Evolutionary conservation across 345 rosid genomes (phyloP).

Genomic region (Gossypium rotundifolium): DNA sequence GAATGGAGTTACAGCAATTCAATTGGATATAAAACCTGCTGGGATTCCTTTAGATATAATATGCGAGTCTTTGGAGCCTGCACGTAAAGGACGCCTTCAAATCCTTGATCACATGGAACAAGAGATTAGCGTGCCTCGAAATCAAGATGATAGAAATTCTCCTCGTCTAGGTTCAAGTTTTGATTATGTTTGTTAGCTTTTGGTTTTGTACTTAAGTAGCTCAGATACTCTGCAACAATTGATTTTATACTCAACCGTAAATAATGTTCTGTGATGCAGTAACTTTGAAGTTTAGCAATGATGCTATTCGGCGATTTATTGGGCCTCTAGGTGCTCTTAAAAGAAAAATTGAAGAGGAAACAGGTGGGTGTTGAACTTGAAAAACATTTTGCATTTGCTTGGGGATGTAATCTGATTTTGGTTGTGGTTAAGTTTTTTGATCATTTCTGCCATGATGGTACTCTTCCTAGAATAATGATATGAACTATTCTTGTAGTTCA

Average conservation of each 20-base stretch:
- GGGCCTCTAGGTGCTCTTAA: conserved; percentile 82
- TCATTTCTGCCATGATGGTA: not conserved
- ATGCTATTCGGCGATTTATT: conserved; percentile 71
- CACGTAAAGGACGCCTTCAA: conserved; percentile 78
- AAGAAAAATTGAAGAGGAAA: conserved; percentile 88
- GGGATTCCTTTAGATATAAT: conserved; percentile 94
- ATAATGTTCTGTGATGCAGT: conserved; percentile 38
- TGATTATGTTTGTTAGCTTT: conserved; percentile 2
- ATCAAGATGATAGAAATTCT: conserved; percentile 43
- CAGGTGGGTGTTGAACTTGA: conserved; percentile 45
- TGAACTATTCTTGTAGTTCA: not conserved
- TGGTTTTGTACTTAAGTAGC: not conserved
- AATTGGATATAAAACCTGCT: conserved; percentile 97
- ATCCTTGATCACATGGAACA: conserved; percentile 88
- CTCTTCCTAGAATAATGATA: not conserved
- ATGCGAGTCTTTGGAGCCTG: conserved; percentile 81
- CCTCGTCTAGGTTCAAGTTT: conserved; percentile 63
- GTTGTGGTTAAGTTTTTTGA: not conserved
- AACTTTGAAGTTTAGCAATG: conserved; percentile 73
- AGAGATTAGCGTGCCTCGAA: conserved; percentile 64
- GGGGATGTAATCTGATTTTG: not conserved
- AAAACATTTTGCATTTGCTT: not conserved
- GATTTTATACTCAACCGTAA: conserved; percentile 12
- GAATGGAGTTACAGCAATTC: conserved; percentile 85
- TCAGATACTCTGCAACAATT: not conserved